Conservation (phyloP, 1,284 basidiomycete species). For the Xerocomus amazonicus region DNA sequence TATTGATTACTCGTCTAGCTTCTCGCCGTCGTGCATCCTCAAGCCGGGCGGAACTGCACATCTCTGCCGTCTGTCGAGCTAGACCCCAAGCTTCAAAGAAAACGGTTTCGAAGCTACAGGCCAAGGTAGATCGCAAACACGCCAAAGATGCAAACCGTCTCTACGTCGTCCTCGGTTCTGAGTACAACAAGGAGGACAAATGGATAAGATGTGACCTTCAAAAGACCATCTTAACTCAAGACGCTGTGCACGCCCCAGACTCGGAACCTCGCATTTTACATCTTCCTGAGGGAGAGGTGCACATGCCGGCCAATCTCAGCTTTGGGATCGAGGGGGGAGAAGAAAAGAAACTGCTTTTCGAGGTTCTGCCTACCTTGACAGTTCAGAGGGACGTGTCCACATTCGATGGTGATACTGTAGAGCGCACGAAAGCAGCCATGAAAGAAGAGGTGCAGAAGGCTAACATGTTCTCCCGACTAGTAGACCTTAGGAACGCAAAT, state of each 20-base stretch:
- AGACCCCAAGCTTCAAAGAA: slow-evolving; percentile 37
- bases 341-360: slow-evolving; percentile 58
- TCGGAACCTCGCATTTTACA: slow-evolving; percentile 10
- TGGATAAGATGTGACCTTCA: slow-evolving; percentile 67
- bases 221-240: slow-evolving; percentile 54
- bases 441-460: slow-evolving; percentile 55
- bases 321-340: slow-evolving; percentile 58
- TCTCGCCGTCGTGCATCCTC: slow-evolving; percentile 45
- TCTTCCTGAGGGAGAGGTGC: slow-evolving; percentile 34
- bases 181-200: slow-evolving; percentile 55
- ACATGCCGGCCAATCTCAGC: slow-evolving; percentile 48
- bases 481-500: slow-evolving; percentile 86
- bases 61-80: slow-evolving; percentile 44
- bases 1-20: slow-evolving; percentile 27
- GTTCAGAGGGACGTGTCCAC: slow-evolving; percentile 28
- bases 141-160: slow-evolving; percentile 47
- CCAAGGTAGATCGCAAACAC: slow-evolving; percentile 43
- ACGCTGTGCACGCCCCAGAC: slow-evolving; percentile 39
- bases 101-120: slow-evolving; percentile 51
- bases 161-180: slow-evolving; percentile 71
- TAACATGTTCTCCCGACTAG: slow-evolving; percentile 62
- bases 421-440: slow-evolving; percentile 22
- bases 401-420: slow-evolving; percentile 19
- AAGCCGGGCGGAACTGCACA: slow-evolving; percentile 49
- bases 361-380: slow-evolving; percentile 51